Evolutionary conservation across 345 rosid species (phyloP), one percentile per base, ranked within the genome.

Genomic region (Eucalyptus tenuipes): DNA sequence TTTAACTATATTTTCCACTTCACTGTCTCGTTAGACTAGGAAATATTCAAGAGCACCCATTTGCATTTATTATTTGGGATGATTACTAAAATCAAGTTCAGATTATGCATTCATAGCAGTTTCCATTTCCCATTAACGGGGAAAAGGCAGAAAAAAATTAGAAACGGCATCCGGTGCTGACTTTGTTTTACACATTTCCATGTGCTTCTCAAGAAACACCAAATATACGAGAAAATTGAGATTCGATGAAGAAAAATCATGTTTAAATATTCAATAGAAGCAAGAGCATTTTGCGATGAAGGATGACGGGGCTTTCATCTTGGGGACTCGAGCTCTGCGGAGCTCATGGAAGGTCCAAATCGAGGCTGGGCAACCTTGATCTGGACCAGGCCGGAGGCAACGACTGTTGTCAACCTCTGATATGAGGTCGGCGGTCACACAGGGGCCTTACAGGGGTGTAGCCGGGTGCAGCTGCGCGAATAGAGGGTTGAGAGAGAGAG

Each of bases 381-480:
- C 24, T 52, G 24, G 12, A 22, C 12, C 27, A 9, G 27, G 59
- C 10, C 5, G 59, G 27, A 55, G 5, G 59, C 27, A 12, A 8
- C 0, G 53, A 49, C 7, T 14, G 18, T 49, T 15, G 53, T 16
- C 7, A 2, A 49, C 53, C 53, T 14, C 7, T 49, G 53, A 49
- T 6, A 4, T 55, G 27, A 55, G 59, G 27, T 20, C 12, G 5
- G 59, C 4, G 59, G 7, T 27, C 3, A 7, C 27, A 8, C 5
- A 5, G 27, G 7, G 40, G 40, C 40, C 59, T 55, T 8, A 1
- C 11, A 22, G 10, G 7, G 25, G 11, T 8, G 27, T 7, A 7
- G 10, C 11, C 4, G 7, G 25, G 11, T 8, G 27, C 3, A 7
- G 10, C 11, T 1, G 5, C 24, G 11, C 10, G 12, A 2, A 44